phyloP scores from a whole-genome alignment of 306 rosid species.

The Vachellia pachyceras region DNA sequence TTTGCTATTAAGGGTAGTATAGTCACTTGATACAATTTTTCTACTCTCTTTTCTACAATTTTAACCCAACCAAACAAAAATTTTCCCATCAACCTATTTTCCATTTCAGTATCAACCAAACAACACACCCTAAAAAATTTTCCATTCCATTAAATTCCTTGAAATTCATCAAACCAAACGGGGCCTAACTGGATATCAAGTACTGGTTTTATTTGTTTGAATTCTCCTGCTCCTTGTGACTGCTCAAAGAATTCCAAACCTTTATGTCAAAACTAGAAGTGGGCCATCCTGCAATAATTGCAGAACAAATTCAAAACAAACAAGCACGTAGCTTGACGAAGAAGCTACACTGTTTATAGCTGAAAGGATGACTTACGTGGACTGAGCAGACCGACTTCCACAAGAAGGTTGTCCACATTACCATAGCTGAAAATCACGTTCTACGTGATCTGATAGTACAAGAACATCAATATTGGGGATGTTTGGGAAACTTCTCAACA shows the following conservation, averaged over 20 bases:
- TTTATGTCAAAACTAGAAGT: not conserved
- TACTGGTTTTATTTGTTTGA: not conserved
- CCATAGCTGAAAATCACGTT: not conserved
- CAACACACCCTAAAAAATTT: no score
- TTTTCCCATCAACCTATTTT: no score
- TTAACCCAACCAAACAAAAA: no score
- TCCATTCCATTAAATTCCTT: no score
- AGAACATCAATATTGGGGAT: slow-evolving; percentile 6
- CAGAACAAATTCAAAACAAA: not conserved
- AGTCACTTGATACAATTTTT: no score
- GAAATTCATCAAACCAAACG: no score
- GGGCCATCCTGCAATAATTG: not conserved
- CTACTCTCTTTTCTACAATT: no score
- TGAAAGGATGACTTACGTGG: not conserved
- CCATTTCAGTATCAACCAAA: no score
- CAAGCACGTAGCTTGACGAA: not conserved
- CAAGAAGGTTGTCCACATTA: not conserved
- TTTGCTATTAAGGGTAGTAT: no score
- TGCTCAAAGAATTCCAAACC: not conserved
- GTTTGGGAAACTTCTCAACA: no score
- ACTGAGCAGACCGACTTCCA: not conserved
- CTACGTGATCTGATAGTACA: not conserved
- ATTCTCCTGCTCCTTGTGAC: not conserved
- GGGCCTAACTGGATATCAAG: not conserved
- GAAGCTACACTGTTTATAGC: not conserved